A percentile compares a stretch with the other conserved stretches of the same genome.
These are phyloP conservation scores for Globisporangium radiosum DNA, from an alignment of 352 stramenopile genomes.

Conservation along the genomic window DNA sequence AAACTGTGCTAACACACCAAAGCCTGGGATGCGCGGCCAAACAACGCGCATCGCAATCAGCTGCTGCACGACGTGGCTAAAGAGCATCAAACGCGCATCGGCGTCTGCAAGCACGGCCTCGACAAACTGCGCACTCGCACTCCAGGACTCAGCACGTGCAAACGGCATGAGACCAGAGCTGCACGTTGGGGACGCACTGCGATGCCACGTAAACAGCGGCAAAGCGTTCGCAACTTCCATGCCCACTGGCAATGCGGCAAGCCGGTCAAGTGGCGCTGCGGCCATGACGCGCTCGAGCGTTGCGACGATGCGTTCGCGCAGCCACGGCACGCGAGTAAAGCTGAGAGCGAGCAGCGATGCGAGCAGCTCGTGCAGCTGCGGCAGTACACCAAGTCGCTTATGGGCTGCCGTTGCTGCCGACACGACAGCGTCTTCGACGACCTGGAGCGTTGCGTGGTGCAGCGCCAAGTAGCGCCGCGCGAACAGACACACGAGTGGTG, in stretches of 20 bases:
- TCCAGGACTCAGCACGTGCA: slow-evolving; percentile 43
- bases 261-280: neutral
- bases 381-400: neutral
- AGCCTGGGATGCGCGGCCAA: slow-evolving; percentile 59
- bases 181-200: slow-evolving; percentile 46
- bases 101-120: slow-evolving; percentile 26
- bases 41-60: slow-evolving; percentile 33
- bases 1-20: slow-evolving; percentile 32
- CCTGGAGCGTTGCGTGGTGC: slow-evolving; percentile 56
- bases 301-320: slow-evolving; percentile 46
- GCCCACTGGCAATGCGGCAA: slow-evolving; percentile 4
- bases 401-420: neutral
- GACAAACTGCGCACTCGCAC: slow-evolving; percentile 18
- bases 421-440: slow-evolving; percentile 30
- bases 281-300: slow-evolving; percentile 28
- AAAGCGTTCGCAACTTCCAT: slow-evolving; percentile 8
- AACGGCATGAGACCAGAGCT: slow-evolving; percentile 33
- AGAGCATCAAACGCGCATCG: slow-evolving; percentile 34
- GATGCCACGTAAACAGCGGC: slow-evolving; percentile 45
- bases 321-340: slow-evolving; percentile 48
- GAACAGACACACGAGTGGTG: slow-evolving; percentile 36
- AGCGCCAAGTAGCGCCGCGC: slow-evolving; percentile 50
- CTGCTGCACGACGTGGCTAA: slow-evolving; percentile 44
- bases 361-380: slow-evolving; percentile 25
- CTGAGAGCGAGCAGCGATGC: slow-evolving; percentile 32